Conservation (phyloP, 345 rosid species). For the Eucalyptus regnans region DNA sequence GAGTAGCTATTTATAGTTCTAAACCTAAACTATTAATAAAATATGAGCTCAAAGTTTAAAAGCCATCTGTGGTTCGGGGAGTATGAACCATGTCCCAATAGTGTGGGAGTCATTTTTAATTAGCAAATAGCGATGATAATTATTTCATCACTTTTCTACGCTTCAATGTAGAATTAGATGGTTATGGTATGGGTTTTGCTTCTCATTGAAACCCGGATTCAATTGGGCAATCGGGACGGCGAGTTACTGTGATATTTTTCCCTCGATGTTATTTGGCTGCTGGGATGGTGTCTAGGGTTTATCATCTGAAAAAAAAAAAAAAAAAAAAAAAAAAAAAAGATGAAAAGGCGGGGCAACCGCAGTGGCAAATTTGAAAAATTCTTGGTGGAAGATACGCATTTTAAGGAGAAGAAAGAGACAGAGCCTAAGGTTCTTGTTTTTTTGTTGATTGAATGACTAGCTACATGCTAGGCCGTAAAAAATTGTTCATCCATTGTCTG, state of each 20-base stretch:
- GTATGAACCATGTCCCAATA: neutral
- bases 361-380: neutral
- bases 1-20: neutral
- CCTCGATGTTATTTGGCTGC: neutral
- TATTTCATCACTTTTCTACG: neutral
- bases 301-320: neutral
- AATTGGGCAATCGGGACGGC: neutral
- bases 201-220: neutral
- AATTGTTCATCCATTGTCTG: neutral
- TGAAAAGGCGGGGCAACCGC: neutral
- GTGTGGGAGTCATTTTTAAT: neutral
- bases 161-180: neutral
- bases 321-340: no score
- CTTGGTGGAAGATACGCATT: neutral
- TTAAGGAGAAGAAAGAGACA: neutral
- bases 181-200: neutral
- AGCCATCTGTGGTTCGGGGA: neutral
- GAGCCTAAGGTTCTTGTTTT: neutral
- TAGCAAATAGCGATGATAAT: neutral
- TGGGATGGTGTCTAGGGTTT: neutral
- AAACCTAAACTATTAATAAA: neutral
- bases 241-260: neutral
- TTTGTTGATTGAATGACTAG: neutral
- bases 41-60: neutral
- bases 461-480: neutral